Percentiles rank a stretch among this genome's conserved stretches.
Conservation (phyloP, 2,329 filamentous ascomycete genomes). For the Xylariomycetidae sp. region DNA sequence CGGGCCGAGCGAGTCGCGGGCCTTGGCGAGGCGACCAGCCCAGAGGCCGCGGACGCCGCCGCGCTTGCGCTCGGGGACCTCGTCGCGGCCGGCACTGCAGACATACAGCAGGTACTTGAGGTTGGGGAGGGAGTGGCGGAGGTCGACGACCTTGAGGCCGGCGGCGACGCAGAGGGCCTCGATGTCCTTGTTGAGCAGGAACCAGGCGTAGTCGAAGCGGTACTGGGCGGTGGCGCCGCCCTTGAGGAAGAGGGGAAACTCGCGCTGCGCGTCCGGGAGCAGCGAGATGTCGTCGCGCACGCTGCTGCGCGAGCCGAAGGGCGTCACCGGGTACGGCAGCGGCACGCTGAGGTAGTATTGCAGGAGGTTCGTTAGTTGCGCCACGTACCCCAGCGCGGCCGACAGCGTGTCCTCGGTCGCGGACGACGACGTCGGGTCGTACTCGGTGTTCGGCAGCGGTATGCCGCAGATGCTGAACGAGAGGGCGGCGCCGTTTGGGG, state of each 20-base stretch:
- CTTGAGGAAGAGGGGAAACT: conserved; percentile 72
- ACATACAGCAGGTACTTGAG: conserved; percentile 90
- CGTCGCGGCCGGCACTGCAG: conserved; percentile 68
- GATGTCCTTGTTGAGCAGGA: conserved; percentile 93
- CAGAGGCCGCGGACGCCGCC: conserved; percentile 56
- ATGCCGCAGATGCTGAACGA: conserved; percentile 79
- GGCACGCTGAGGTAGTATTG: conserved; percentile 76
- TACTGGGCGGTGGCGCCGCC: conserved; percentile 67
- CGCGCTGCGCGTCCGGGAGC: conserved; percentile 42
- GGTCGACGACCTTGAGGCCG: conserved; percentile 76
- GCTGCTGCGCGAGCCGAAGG: conserved; percentile 63
- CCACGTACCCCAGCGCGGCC: conserved; percentile 74
- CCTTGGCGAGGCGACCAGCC: conserved; percentile 38
- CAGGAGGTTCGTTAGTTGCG: conserved; percentile 67
- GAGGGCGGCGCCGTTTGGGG: conserved; percentile 49
- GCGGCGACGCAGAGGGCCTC: conserved; percentile 61
- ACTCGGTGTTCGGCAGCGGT: conserved; percentile 72
- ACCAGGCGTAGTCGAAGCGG: conserved; percentile 93
- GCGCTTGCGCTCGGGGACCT: conserved; percentile 55
- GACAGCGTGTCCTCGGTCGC: conserved; percentile 67
- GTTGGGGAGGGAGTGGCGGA: conserved; percentile 87
- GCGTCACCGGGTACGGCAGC: conserved; percentile 72
- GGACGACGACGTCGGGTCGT: conserved; percentile 43
- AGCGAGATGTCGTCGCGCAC: conserved; percentile 59
- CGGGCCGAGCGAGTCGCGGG: conserved; percentile 15